These are phyloP conservation scores for Phaffomyces thermotolerans DNA, from an alignment of 805 yeast genomes.

Conservation along the genomic window DNA sequence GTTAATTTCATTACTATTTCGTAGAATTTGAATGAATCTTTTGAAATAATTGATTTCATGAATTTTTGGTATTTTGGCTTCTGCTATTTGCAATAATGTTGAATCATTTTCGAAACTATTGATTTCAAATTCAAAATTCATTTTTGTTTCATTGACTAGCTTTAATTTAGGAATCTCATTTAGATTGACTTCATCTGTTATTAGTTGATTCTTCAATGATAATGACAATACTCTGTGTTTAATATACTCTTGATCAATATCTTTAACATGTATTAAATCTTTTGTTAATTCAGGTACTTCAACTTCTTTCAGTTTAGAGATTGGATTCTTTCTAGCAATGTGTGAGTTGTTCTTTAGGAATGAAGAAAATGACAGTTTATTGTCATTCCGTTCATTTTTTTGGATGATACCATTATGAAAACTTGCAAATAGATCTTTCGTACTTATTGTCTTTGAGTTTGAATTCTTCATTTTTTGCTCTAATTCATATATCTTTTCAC, in stretches of 20 bases:
- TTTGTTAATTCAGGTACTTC: constrained; percentile 8
- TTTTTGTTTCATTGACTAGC: too few relatives aligned
- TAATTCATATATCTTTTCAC: constrained; percentile 13
- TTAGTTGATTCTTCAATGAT: not conserved
- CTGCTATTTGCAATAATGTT: not conserved
- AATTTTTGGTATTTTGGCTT: constrained; percentile 3
- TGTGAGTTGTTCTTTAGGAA: constrained; percentile 4
- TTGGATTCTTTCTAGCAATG: constrained; percentile 8
- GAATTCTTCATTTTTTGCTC: constrained; percentile 18
- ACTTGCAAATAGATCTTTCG: constrained; percentile 13
- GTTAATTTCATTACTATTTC: not conserved
- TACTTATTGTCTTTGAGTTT: constrained; percentile 10
- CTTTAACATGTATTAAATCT: constrained; percentile 13
- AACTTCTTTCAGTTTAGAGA: constrained; percentile 18
- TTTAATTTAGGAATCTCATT: not conserved
- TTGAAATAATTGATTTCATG: constrained; percentile 1
- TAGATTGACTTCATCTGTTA: constrained; percentile 1
- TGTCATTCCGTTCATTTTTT: not conserved
- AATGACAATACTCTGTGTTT: constrained; percentile 5
- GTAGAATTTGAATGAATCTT: constrained; percentile 1
- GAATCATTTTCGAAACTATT: not conserved
- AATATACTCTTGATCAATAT: not conserved
- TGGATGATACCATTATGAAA: constrained; percentile 1
- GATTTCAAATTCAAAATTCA: not conserved
- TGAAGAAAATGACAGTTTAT: constrained; percentile 5